These are phyloP conservation scores for Globisporangium abappressorium DNA, from an alignment of 352 stramenopile species.

Conservation along the genomic window DNA sequence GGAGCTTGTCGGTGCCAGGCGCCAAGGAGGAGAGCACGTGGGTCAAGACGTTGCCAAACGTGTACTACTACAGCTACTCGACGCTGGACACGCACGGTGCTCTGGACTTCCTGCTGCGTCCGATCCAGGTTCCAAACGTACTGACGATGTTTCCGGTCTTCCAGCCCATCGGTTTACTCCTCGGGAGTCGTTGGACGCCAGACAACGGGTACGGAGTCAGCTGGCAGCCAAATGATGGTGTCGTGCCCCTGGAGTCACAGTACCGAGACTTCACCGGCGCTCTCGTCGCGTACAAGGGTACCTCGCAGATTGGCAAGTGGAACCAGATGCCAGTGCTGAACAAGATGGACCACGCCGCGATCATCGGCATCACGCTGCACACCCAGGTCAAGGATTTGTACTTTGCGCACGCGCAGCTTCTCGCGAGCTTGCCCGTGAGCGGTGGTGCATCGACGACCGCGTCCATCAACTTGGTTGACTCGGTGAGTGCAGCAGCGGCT, in stretches of 20 bases:
- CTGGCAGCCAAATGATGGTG: constrained; percentile 35
- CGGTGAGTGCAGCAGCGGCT: not conserved
- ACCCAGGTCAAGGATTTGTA: constrained; percentile 24
- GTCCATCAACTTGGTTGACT: not conserved
- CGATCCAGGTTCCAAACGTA: constrained; percentile 25
- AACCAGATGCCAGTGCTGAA: constrained; percentile 23
- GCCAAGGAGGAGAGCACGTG: constrained; percentile 34
- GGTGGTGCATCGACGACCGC: not conserved
- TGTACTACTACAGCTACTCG: constrained; percentile 38
- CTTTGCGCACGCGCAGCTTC: constrained; percentile 14
- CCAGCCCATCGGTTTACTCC: constrained; percentile 15
- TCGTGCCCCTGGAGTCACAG: constrained; percentile 22
- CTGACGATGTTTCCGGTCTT: constrained; percentile 26
- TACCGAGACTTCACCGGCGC: constrained; percentile 14
- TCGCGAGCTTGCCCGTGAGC: constrained; percentile 12
- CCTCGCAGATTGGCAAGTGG: constrained; percentile 21
- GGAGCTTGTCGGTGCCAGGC: constrained; percentile 25
- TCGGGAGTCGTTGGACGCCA: constrained; percentile 27
- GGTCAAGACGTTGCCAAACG: constrained; percentile 29
- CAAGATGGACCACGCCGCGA: constrained; percentile 24
- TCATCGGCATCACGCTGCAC: constrained; percentile 27
- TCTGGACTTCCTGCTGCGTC: constrained; percentile 19
- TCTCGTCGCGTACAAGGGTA: constrained; percentile 12
- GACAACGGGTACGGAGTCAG: constrained; percentile 22
- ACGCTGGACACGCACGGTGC: constrained; percentile 24